Percentiles rank a stretch among this genome's conserved stretches.
phyloP scores from a whole-genome alignment of 331 rosid species.

The Quercus phellos region DNA sequence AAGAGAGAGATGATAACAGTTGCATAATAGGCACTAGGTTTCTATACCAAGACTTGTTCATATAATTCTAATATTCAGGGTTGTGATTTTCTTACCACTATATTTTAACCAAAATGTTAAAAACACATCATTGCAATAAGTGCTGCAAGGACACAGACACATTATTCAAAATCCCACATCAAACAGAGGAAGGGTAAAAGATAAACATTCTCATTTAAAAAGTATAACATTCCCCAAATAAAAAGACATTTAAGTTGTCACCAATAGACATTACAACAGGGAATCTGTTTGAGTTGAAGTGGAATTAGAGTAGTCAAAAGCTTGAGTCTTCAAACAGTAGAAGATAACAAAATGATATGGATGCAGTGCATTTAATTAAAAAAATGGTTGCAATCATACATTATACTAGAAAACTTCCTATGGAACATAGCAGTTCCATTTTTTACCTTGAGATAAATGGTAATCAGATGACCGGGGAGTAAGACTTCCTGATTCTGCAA shows the following conservation, averaged over 20 bases:
- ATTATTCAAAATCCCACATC: background rate
- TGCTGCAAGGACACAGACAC: background rate
- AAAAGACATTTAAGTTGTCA: background rate
- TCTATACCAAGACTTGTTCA: background rate
- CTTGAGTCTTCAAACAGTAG: background rate
- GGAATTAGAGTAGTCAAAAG: background rate
- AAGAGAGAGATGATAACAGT: background rate
- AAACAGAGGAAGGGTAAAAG: background rate
- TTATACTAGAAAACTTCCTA: background rate
- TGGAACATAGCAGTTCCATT: background rate
- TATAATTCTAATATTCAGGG: background rate
- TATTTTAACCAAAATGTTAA: background rate
- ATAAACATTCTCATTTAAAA: background rate
- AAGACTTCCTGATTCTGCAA: slow-evolving; percentile 91
- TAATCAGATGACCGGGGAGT: slow-evolving; percentile 90
- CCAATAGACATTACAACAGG: background rate
- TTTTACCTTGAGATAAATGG: slow-evolving; percentile 83
- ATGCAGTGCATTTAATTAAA: background rate
- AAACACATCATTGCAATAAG: background rate
- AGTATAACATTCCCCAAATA: background rate
- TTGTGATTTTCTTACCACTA: background rate
- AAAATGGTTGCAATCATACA: background rate
- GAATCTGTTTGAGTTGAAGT: background rate
- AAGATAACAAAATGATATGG: background rate
- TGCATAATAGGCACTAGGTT: background rate